A percentile compares a stretch with the other conserved stretches of the same genome.
Conservation (phyloP, 176 grass and related monocot species). For the Hsuehochloa calcarea region DNA sequence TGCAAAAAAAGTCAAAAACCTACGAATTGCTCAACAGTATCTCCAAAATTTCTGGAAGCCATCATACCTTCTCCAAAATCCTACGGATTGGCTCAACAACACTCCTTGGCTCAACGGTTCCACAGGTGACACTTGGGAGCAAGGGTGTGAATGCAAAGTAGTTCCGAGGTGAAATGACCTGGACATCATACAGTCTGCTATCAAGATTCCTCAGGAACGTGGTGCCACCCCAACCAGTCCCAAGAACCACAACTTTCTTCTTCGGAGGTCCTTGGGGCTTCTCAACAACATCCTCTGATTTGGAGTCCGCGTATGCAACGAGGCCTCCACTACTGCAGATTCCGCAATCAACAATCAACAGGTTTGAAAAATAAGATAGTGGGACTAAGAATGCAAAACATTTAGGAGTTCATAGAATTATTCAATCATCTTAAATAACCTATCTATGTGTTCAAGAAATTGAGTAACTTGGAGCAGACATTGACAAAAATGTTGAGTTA, state of each 20-base stretch:
- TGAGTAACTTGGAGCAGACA: not conserved
- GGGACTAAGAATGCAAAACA: not conserved
- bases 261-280: constrained; percentile 40
- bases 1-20: not conserved
- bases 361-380: constrained; percentile 9
- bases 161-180: constrained; percentile 90
- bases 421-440: not conserved
- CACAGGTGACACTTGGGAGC: constrained; percentile 91
- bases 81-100: constrained; percentile 86
- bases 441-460: not conserved
- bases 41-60: not conserved
- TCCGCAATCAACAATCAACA: constrained; percentile 2
- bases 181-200: constrained; percentile 72
- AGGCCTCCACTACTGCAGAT: constrained; percentile 71
- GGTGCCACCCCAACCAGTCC: constrained; percentile 88
- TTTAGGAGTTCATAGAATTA: not conserved
- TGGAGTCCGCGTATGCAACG: constrained; percentile 73
- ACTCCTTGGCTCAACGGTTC: constrained; percentile 90
- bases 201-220: constrained; percentile 89
- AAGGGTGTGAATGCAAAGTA: constrained; percentile 90
- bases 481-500: not conserved
- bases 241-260: constrained; percentile 87
- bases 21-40: not conserved
- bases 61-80: constrained; percentile 74
- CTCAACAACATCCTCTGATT: constrained; percentile 36